A percentile compares a stretch with the other conserved stretches of the same genome.
Evolutionary conservation across 225 moss, liverwort and hornwort species (phyloP).

Genomic region (Bryum argenteum): DNA sequence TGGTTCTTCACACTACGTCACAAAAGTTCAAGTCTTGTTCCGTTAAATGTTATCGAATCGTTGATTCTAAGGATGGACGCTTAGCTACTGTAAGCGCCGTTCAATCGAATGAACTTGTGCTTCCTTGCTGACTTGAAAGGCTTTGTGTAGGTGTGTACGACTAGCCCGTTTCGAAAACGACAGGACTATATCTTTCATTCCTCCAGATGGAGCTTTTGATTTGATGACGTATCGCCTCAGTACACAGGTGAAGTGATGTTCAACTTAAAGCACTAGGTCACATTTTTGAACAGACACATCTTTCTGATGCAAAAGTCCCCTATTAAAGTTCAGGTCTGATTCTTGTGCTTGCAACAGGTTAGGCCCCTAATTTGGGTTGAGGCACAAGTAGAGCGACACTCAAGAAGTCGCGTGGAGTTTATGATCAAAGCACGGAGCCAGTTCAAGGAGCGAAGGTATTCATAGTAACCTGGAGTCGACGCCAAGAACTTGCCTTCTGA

Average conservation of each 20-base stretch:
- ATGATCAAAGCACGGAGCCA: conserved; percentile 99
- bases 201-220: conserved; percentile 98
- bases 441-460: conserved; percentile 97
- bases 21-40: background rate
- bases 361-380: conserved; percentile 97
- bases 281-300: background rate
- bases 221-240: conserved; percentile 99
- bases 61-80: background rate
- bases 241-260: conserved; percentile 69
- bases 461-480: background rate
- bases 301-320: conserved; percentile 10
- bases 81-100: background rate
- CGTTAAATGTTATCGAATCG: conserved; percentile 11
- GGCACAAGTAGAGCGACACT: conserved; percentile 98
- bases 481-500: conserved; percentile 8
- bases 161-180: conserved; percentile 97
- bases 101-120: background rate
- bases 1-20: conserved; percentile 1
- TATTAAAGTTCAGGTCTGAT: conserved; percentile 10
- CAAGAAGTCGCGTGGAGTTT: conserved; percentile 97
- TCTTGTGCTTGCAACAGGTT: conserved; percentile 56
- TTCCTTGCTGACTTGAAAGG: conserved; percentile 25
- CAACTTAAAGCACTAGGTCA: background rate
- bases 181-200: conserved; percentile 98
- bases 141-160: conserved; percentile 78